Base-by-base conservation (phyloP, 768 basidiomycete genomes). In the Lactarius akahatsu region DNA sequence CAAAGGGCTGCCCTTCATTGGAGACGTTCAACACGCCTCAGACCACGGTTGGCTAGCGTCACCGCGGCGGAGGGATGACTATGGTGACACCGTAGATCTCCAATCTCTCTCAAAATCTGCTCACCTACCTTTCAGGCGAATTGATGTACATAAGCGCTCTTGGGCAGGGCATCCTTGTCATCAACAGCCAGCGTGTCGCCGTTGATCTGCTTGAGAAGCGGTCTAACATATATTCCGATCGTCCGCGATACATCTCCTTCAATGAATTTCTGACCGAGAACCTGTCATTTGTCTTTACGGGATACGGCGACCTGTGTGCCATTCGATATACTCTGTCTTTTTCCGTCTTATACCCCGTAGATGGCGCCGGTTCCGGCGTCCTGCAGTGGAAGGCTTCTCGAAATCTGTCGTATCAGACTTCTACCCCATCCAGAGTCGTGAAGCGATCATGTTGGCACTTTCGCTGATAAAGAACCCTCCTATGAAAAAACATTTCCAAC, bases 401-500 rank as follows among this genome's bases (percentile, higher is more conserved):
- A n/a, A n/a, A n/a, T n/a, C n/a, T n/a, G n/a, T n/a, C n/a, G 30
- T 36, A 13, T 23, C 13, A 50, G 47, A 50, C 47, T 50, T 50
- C 13, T 26, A 50, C 4, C 47, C 47, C 23, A 26, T 50, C 47
- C 47, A 50, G 8, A 26, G 13, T 26, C 47, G 47, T 50, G 47
- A 50, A 26, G 47, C 47, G 11, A 50, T 50, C 23, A 50, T 50
- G 13, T 26, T 50, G 5, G 47, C 47, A 11, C 47, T 50, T 57
- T 10, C 16, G 30, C 73, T 77, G 56, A 73, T 75, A 57, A 65
- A 32, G 75, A 78, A 68, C 73, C 75, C 3, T 71, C 65, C 15
- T 58, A 71, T 18, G 72, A 81, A 38, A 70, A 50, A 26, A 3
- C 23, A 50, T 78, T n/a, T 57, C 68, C n/a, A 75, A 74, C 28